Conservation (phyloP, 176 grass and related monocot genomes). For the Pharus latifolius region DNA sequence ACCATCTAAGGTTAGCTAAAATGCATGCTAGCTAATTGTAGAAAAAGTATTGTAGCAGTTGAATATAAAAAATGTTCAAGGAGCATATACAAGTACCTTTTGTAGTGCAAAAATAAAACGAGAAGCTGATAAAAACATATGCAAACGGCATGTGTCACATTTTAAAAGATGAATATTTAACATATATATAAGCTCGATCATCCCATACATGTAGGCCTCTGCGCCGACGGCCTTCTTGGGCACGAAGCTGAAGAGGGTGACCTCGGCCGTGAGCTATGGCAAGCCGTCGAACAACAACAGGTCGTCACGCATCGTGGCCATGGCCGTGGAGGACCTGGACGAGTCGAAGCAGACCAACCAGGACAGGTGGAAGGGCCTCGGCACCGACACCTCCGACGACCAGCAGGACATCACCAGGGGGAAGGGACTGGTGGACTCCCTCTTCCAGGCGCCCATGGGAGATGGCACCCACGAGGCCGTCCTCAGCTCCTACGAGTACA, state of each 20-base stretch:
- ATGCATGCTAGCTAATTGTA: too few relatives aligned
- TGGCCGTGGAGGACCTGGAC: constrained; percentile 27
- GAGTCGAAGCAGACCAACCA: constrained; percentile 26
- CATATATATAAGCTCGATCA: too few relatives aligned
- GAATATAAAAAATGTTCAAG: too few relatives aligned
- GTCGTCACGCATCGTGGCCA: background rate
- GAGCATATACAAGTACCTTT: too few relatives aligned
- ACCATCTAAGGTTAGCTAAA: too few relatives aligned
- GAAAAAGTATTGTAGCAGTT: too few relatives aligned
- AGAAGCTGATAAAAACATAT: too few relatives aligned
- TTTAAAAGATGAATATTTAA: too few relatives aligned
- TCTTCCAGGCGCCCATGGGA: constrained; percentile 59
- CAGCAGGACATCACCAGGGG: constrained; percentile 70
- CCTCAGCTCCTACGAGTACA: constrained; percentile 46
- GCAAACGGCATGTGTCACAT: too few relatives aligned
- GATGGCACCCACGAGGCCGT: constrained; percentile 54
- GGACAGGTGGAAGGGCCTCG: constrained; percentile 44
- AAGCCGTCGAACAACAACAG: background rate
- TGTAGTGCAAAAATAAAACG: too few relatives aligned
- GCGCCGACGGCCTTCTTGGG: background rate
- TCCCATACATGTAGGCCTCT: background rate
- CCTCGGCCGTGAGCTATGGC: constrained; percentile 2
- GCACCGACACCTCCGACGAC: constrained; percentile 42
- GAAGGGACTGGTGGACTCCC: constrained; percentile 49
- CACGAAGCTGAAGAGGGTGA: background rate